Conservation (phyloP, 2,329 filamentous ascomycete species). For the Penicillium hesseltinei region DNA sequence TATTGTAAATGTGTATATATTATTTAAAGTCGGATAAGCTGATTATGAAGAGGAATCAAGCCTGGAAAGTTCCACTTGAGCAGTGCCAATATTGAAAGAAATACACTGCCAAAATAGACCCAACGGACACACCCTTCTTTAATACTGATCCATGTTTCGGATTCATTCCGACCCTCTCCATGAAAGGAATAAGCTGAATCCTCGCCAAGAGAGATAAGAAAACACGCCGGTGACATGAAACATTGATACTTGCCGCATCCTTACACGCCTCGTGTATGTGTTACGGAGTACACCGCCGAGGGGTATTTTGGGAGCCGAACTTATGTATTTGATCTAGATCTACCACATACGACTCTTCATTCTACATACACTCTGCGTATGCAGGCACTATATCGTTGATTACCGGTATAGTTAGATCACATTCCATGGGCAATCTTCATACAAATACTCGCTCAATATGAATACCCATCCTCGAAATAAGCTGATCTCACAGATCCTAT, state of each 20-base stretch:
- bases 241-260: conserved; percentile 1
- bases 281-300: neutral
- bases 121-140: neutral
- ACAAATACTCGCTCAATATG: neutral
- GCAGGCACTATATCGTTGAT: neutral
- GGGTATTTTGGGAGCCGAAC: neutral
- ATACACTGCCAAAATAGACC: neutral
- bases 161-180: conserved; percentile 9
- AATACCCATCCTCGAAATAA: neutral
- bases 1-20: neutral
- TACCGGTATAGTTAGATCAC: neutral
- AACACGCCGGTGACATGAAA: conserved; percentile 3
- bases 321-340: neutral
- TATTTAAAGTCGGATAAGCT: neutral
- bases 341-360: neutral
- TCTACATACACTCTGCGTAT: neutral
- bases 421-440: neutral
- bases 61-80: neutral
- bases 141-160: conserved; percentile 10
- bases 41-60: neutral
- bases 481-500: conserved; percentile 5
- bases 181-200: neutral
- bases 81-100: neutral
- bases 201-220: conserved; percentile 10
- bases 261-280: neutral